Evolutionary conservation across 2,329 filamentous ascomycete genomes (phyloP).

Genomic region (Fusarium albosuccineum): DNA sequence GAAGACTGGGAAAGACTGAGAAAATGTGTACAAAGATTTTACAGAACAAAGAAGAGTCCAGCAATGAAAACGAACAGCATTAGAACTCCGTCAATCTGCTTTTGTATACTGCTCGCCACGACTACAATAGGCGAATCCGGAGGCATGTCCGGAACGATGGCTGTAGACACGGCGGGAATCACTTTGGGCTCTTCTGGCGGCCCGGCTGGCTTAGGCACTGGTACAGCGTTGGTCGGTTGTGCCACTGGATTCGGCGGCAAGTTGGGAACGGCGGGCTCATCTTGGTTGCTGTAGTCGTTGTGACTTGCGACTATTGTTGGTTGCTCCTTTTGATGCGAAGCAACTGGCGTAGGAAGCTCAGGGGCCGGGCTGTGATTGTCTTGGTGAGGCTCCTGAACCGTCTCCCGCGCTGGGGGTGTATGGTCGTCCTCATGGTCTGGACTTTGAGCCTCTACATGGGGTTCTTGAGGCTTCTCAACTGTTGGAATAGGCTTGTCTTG

Average conservation of each 20-base stretch:
- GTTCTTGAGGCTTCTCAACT: too few relatives aligned
- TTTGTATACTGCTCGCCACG: neutral
- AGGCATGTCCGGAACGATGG: slow-evolving; percentile 3
- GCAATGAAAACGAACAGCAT: neutral
- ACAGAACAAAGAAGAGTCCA: slow-evolving; percentile 5
- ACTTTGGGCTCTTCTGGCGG: neutral
- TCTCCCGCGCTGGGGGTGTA: too few relatives aligned
- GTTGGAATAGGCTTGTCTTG: neutral
- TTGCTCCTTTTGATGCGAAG: neutral
- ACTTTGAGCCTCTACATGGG: too few relatives aligned
- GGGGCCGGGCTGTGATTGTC: neutral
- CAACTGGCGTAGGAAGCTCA: too few relatives aligned
- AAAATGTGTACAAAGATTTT: neutral
- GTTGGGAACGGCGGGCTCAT: neutral
- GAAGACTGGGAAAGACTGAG: neutral
- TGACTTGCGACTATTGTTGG: neutral
- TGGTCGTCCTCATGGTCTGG: too few relatives aligned
- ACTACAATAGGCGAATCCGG: neutral
- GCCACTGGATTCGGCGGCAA: neutral
- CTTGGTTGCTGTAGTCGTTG: neutral
- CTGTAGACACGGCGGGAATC: neutral
- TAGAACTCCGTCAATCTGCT: neutral
- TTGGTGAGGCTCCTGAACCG: neutral
- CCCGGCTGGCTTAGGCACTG: neutral
- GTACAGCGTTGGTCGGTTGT: neutral